phyloP scores from a whole-genome alignment of 73 alveolate genomes.

The Stentor coeruleus region DNA sequence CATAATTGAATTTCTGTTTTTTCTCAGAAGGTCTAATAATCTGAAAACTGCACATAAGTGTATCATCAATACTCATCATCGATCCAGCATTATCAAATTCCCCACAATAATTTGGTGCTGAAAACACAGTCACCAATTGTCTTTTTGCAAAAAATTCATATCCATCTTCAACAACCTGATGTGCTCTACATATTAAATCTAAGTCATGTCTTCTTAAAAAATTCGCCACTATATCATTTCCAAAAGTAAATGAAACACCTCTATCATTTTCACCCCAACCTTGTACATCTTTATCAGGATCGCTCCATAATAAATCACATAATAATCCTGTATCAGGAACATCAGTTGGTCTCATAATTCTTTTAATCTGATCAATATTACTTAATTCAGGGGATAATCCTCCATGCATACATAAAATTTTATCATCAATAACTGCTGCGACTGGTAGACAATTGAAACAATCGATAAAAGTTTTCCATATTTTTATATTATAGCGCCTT shows the following conservation, averaged over 20 bases:
- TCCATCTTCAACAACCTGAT: conserved; percentile 97
- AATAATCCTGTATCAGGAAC: conserved; percentile 99
- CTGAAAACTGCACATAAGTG: conserved; percentile 90
- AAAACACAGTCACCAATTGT: conserved; percentile 87
- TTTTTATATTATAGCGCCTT: conserved; percentile 52
- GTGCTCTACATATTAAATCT: conserved; percentile 95
- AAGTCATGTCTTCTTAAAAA: conserved; percentile 87
- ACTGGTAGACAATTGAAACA: conserved; percentile 99
- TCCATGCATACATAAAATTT: conserved; percentile 98
- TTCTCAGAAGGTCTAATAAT: conserved; percentile 90
- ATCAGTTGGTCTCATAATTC: conserved; percentile 97
- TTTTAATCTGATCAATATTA: conserved; percentile 83
- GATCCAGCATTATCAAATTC: conserved; percentile 97
- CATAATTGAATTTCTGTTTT: conserved; percentile 48
- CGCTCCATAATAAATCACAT: conserved; percentile 98
- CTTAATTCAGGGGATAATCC: conserved; percentile 97
- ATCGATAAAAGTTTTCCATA: conserved; percentile 99
- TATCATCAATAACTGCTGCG: conserved; percentile 97
- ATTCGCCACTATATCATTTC: conserved; percentile 75
- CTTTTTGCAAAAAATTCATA: conserved; percentile 94
- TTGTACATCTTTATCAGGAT: conserved; percentile 90
- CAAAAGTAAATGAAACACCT: conserved; percentile 88
- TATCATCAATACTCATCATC: conserved; percentile 92
- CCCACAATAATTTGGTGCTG: conserved; percentile 97
- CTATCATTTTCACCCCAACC: conserved; percentile 97